Conservation (phyloP, 192 early-diverging fungal species). For the Pilaira anomala region DNA sequence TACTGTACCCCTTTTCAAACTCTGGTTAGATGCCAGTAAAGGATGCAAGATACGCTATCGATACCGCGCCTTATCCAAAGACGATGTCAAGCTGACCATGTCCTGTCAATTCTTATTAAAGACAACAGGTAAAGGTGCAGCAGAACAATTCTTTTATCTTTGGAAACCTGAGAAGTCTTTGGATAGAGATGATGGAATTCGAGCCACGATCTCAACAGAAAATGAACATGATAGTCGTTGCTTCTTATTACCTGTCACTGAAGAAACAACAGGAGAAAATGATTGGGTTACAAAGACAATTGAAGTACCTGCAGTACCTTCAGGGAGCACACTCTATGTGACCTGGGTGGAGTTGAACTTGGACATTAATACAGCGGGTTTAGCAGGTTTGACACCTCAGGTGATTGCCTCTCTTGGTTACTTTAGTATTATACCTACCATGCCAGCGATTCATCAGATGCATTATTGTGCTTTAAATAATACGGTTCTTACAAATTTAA, state of each 20-base stretch:
- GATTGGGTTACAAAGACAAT: slow-evolving; percentile 2
- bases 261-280: not conserved
- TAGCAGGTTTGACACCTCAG: not conserved
- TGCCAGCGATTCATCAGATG: not conserved
- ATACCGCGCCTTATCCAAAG: not conserved
- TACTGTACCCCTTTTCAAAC: slow-evolving; percentile 1
- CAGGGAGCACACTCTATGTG: not conserved
- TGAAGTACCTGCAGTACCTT: not conserved
- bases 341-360: not conserved
- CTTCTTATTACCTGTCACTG: not conserved
- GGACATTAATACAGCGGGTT: not conserved
- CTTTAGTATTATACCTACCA: not conserved
- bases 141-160: not conserved
- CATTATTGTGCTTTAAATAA: not conserved
- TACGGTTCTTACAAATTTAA: not conserved
- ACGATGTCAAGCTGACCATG: slow-evolving; percentile 4
- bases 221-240: not conserved
- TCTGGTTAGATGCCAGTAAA: not conserved
- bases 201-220: not conserved
- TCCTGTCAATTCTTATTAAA: not conserved
- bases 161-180: not conserved
- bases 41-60: not conserved
- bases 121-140: too few species aligned
- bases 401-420: not conserved
- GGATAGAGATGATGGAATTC: not conserved